These are phyloP conservation scores for Paraconiothyrium sp. DNA, from an alignment of 2,329 filamentous ascomycete genomes.

Conservation along the genomic window DNA sequence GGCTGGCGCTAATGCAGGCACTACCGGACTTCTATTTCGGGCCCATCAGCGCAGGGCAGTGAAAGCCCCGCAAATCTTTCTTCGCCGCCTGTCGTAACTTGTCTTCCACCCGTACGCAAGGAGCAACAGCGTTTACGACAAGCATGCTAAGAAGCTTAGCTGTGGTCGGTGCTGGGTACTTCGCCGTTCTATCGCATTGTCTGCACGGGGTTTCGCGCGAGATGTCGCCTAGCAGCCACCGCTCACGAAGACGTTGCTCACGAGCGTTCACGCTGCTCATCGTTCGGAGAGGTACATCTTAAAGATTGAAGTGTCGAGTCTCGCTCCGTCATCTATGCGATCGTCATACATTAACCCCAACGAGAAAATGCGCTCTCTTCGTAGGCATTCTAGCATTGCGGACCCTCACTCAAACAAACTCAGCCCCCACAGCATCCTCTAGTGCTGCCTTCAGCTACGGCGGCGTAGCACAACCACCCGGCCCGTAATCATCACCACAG, in stretches of 20 bases:
- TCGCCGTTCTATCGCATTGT: conserved; percentile 7
- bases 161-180: background rate
- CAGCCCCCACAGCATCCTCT: conserved; percentile 14
- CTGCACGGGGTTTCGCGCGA: background rate
- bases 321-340: background rate
- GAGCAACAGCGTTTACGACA: conserved; percentile 6
- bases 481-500: background rate
- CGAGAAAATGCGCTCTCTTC: background rate
- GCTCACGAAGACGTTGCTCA: background rate
- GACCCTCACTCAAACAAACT: background rate
- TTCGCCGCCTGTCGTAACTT: background rate
- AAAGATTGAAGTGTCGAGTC: background rate
- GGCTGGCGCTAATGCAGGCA: conserved; percentile 11
- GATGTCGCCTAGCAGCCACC: background rate
- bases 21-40: conserved; percentile 14
- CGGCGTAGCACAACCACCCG: background rate
- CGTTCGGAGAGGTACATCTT: background rate
- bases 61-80: conserved; percentile 11
- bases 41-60: background rate
- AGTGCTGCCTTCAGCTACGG: conserved; percentile 12
- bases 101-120: background rate
- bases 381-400: background rate
- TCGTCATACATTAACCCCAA: background rate
- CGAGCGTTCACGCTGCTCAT: background rate
- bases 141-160: conserved; percentile 1